phyloP scores from a whole-genome alignment of 2,329 filamentous ascomycete genomes.

The Aspergillus sp. region DNA sequence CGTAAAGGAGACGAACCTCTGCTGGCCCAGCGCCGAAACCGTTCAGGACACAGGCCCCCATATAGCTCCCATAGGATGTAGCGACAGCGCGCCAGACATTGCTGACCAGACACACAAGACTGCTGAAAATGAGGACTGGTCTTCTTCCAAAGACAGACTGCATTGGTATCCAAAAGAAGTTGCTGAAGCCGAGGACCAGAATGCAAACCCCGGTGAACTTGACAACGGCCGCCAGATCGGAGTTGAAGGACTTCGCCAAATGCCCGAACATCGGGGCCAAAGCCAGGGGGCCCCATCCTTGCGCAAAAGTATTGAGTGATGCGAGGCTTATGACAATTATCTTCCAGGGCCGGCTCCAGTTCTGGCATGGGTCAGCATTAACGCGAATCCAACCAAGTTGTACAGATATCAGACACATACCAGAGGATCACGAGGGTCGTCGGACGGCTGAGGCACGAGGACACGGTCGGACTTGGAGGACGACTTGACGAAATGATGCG shows the following conservation, averaged over 20 bases:
- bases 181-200: constrained; percentile 49
- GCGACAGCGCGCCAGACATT: constrained; percentile 52
- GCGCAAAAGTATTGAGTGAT: constrained; percentile 42
- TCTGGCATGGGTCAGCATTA: constrained; percentile 16
- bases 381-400: neutral
- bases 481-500: constrained; percentile 55
- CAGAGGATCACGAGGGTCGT: constrained; percentile 39
- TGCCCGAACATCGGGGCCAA: constrained; percentile 52
- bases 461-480: constrained; percentile 33
- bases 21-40: constrained; percentile 54
- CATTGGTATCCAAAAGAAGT: constrained; percentile 52
- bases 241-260: constrained; percentile 48
- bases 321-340: constrained; percentile 39
- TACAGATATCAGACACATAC: constrained; percentile 11
- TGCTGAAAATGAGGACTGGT: constrained; percentile 45
- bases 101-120: constrained; percentile 44
- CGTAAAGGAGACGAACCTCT: too few relatives aligned
- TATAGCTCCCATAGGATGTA: constrained; percentile 51
- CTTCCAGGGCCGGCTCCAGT: constrained; percentile 43
- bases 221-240: constrained; percentile 44
- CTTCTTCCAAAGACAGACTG: constrained; percentile 47
- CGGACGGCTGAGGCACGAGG: constrained; percentile 44
- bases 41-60: constrained; percentile 54
- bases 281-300: constrained; percentile 47
- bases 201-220: constrained; percentile 51